phyloP scores from a whole-genome alignment of 2,329 filamentous ascomycete species.

The Epichloe sp. region DNA sequence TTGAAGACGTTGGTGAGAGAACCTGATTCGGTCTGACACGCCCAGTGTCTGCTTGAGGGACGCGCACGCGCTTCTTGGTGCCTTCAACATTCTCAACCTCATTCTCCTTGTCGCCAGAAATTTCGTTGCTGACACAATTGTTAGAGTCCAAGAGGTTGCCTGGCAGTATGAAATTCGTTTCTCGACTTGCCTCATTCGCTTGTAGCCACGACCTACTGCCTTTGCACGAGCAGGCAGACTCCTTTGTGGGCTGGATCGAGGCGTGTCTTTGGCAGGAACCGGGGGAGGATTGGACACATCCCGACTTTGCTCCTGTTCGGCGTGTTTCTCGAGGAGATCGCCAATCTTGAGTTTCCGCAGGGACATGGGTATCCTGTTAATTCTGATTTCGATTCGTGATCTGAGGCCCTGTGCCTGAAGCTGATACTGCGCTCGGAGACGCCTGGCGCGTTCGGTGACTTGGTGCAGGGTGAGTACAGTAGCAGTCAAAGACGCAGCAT shows the following conservation, averaged over 20 bases:
- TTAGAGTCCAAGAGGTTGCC: constrained; percentile 1
- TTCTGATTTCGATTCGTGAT: constrained; percentile 78
- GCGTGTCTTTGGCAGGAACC: constrained; percentile 36
- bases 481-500: not conserved
- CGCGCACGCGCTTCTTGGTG: constrained; percentile 53
- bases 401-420: constrained; percentile 76
- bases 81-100: constrained; percentile 43
- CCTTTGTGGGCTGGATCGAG: constrained; percentile 24
- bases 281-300: constrained; percentile 29
- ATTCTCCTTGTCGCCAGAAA: constrained; percentile 67
- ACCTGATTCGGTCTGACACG: constrained; percentile 40
- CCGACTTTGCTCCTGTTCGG: constrained; percentile 32
- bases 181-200: constrained; percentile 37
- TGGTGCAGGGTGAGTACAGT: constrained; percentile 4
- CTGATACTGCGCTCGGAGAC: constrained; percentile 77
- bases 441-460: constrained; percentile 82
- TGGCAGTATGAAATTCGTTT: not conserved
- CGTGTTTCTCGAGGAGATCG: constrained; percentile 50
- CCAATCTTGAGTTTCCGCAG: constrained; percentile 71
- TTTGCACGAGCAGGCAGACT: constrained; percentile 12
- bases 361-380: constrained; percentile 78
- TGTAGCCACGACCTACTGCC: constrained; percentile 22
- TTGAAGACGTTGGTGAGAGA: constrained; percentile 71
- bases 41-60: constrained; percentile 26
- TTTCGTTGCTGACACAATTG: constrained; percentile 41